A percentile compares a stretch with the other conserved stretches of the same genome.
These are phyloP conservation scores for Prunus mume DNA, from an alignment of 306 rosid species.

Conservation along the genomic window DNA sequence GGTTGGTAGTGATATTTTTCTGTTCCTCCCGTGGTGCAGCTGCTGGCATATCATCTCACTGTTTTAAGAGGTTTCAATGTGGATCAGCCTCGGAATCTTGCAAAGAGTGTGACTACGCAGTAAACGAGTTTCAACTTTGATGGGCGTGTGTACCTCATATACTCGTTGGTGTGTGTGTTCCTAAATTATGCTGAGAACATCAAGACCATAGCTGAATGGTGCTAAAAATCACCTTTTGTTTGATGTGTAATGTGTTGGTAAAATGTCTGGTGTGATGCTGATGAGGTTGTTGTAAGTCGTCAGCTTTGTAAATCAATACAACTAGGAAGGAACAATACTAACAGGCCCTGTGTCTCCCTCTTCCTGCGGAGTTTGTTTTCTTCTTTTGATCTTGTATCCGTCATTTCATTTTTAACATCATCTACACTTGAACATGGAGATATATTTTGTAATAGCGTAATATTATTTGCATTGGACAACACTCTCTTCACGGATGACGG, in stretches of 20 bases:
- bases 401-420: neutral
- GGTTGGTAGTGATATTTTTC: neutral
- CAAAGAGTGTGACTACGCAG: constrained; percentile 93
- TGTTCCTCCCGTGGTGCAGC: constrained; percentile 46
- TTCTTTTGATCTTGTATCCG: neutral
- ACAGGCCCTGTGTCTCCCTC: neutral
- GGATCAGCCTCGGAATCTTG: constrained; percentile 99
- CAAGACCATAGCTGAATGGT: constrained; percentile 8
- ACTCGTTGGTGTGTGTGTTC: neutral
- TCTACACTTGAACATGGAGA: too few species aligned
- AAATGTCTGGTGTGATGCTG: neutral
- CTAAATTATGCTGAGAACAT: neutral
- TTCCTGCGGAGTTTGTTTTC: neutral
- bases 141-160: neutral
- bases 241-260: constrained; percentile 1
- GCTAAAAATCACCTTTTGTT: neutral
- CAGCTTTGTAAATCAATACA: constrained; percentile 22
- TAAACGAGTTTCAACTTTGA: constrained; percentile 17
- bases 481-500: too few species aligned
- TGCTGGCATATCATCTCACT: constrained; percentile 96
- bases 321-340: constrained; percentile 3
- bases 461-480: too few species aligned
- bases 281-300: neutral
- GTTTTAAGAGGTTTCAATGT: constrained; percentile 88
- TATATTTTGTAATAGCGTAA: too few species aligned